phyloP scores from a whole-genome alignment of 1,139 yeast genomes.

The Candida dubliniensis region DNA sequence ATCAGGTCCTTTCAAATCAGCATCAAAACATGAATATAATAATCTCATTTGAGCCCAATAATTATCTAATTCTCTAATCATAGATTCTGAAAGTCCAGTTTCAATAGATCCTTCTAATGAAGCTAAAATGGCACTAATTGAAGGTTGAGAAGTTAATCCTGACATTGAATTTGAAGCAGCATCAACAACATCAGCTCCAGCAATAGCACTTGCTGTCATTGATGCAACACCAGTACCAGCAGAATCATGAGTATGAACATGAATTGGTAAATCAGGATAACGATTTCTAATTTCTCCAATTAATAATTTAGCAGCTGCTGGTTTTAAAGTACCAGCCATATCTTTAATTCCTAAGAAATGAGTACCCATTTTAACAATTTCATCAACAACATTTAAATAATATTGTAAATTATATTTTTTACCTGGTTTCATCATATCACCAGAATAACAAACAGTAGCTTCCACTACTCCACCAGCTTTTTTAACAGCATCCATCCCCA shows the following conservation, averaged over 20 bases:
- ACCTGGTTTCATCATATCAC: slow-evolving; percentile 94
- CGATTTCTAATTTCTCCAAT: slow-evolving; percentile 78
- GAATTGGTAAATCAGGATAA: slow-evolving; percentile 93
- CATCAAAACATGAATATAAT: slow-evolving; percentile 94
- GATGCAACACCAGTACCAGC: slow-evolving; percentile 99
- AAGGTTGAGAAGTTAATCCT: slow-evolving; percentile 98
- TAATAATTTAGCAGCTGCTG: slow-evolving; percentile 83
- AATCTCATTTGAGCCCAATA: slow-evolving; percentile 99
- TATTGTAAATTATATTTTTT: slow-evolving; percentile 94
- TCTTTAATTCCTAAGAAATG: slow-evolving; percentile 97
- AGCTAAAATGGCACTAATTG: slow-evolving; percentile 88
- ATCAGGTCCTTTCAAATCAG: slow-evolving; percentile 98
- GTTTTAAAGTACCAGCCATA: slow-evolving; percentile 99
- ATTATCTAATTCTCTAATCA: slow-evolving; percentile 80
- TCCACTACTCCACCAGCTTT: slow-evolving; percentile 99
- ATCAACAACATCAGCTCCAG: slow-evolving; percentile 98
- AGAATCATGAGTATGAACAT: slow-evolving; percentile 98
- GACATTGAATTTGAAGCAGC: slow-evolving; percentile 97
- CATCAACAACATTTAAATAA: slow-evolving; percentile 77
- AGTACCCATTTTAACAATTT: slow-evolving; percentile 90
- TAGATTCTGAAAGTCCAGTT: slow-evolving; percentile 66
- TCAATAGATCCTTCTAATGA: slow-evolving; percentile 85
- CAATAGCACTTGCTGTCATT: slow-evolving; percentile 89
- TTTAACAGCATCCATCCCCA: slow-evolving; percentile 96
- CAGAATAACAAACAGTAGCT: slow-evolving; percentile 97